Evolutionary conservation across 2,329 filamentous ascomycete genomes (phyloP).

Genomic region (Fonsecaea erecta): DNA sequence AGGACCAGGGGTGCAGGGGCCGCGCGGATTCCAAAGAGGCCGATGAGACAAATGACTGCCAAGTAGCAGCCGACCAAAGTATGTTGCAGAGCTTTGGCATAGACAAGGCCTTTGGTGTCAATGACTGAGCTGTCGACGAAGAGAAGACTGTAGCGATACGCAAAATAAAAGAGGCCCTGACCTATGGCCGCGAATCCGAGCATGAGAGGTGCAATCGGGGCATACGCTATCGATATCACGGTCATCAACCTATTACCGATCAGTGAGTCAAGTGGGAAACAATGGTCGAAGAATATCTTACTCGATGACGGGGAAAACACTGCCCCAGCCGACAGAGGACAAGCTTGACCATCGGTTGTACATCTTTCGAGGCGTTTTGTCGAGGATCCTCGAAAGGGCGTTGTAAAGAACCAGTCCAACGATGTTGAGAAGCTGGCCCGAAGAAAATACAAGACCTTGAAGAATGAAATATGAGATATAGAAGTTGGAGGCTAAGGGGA

Average conservation of each 20-base stretch:
- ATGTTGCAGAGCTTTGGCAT: slow-evolving; percentile 85
- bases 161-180: slow-evolving; percentile 79
- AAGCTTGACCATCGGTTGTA: slow-evolving; percentile 78
- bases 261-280: not conserved
- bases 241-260: slow-evolving; percentile 26
- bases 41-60: slow-evolving; percentile 79
- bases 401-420: slow-evolving; percentile 74
- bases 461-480: slow-evolving; percentile 95
- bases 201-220: slow-evolving; percentile 83
- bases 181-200: slow-evolving; percentile 80
- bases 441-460: slow-evolving; percentile 81
- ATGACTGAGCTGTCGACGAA: slow-evolving; percentile 82
- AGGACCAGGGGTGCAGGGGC: slow-evolving; percentile 70
- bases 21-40: slow-evolving; percentile 74
- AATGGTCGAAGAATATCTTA: not conserved
- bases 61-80: slow-evolving; percentile 84
- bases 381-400: slow-evolving; percentile 73
- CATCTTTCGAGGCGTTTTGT: slow-evolving; percentile 78
- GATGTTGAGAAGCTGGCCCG: slow-evolving; percentile 74
- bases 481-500: slow-evolving; percentile 88
- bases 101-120: slow-evolving; percentile 86
- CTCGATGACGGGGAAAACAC: slow-evolving; percentile 72
- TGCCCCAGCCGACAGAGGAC: slow-evolving; percentile 79
- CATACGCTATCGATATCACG: slow-evolving; percentile 74
- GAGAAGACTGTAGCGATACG: slow-evolving; percentile 88